Conservation (phyloP, 805 yeast genomes). For the Cyberlindnera amylophila region DNA sequence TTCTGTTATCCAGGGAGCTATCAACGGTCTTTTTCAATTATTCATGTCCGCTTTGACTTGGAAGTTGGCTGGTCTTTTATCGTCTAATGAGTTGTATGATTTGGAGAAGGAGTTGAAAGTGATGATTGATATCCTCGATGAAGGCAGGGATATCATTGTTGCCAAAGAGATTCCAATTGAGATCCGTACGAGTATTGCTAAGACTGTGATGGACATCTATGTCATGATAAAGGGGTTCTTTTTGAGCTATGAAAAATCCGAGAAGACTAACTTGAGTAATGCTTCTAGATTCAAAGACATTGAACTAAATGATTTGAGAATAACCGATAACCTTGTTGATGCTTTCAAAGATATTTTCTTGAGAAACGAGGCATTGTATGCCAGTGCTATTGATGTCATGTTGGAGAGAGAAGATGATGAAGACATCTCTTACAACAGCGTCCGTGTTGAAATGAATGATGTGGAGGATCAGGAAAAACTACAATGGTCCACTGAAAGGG, state of each 20-base stretch:
- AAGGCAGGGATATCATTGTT: conserved; percentile 10
- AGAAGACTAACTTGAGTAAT: conserved; percentile 26
- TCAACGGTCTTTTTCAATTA: conserved; percentile 13
- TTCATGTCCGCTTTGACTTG: conserved; percentile 18
- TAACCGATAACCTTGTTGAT: conserved; percentile 31
- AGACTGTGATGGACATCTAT: conserved; percentile 26
- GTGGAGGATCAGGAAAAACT: conserved; percentile 7
- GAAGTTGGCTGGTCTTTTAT: conserved; percentile 16
- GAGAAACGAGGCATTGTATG: conserved; percentile 44
- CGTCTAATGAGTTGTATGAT: conserved; percentile 18
- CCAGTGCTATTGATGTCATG: conserved; percentile 32
- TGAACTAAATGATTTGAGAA: conserved; percentile 18
- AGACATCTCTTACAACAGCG: conserved; percentile 37
- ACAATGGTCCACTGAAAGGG: conserved; percentile 38
- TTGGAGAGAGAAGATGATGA: conserved; percentile 53
- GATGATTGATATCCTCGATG: conserved; percentile 17
- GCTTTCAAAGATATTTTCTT: conserved; percentile 42
- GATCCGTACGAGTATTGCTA: conserved; percentile 22
- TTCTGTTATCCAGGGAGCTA: background rate
- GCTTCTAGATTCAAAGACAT: conserved; percentile 20
- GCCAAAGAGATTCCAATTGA: conserved; percentile 3
- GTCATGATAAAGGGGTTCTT: conserved; percentile 28
- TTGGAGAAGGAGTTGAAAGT: conserved; percentile 18
- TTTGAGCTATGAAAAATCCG: conserved; percentile 34
- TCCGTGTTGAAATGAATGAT: conserved; percentile 8